Conservation (phyloP, 768 basidiomycete species). For the Kwoniella botswanensis region DNA sequence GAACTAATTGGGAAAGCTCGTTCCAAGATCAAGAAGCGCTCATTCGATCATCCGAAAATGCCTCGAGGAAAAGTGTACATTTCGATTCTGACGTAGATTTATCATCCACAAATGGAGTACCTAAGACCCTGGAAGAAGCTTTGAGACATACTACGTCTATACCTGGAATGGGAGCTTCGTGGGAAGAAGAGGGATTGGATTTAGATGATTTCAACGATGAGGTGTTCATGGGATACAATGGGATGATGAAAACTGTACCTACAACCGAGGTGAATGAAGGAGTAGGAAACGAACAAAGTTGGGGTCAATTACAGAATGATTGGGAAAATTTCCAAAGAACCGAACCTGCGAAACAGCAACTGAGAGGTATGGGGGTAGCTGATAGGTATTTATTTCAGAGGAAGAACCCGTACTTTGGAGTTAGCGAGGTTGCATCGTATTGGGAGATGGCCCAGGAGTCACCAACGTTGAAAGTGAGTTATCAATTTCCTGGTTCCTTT, state of each 20-base stretch:
- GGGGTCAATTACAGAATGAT: slow-evolving; percentile 47
- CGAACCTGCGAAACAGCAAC: slow-evolving; percentile 10
- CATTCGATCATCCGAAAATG: slow-evolving; percentile 22
- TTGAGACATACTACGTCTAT: slow-evolving; percentile 25
- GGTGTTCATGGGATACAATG: slow-evolving; percentile 46
- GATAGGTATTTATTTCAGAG: slow-evolving; percentile 54
- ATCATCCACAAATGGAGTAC: slow-evolving; percentile 27
- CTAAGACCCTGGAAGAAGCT: slow-evolving; percentile 42
- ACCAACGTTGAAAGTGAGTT: slow-evolving; percentile 35
- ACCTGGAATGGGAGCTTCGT: slow-evolving; percentile 32
- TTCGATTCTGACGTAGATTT: slow-evolving; percentile 27
- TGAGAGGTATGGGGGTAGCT: slow-evolving; percentile 29
- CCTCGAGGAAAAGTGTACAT: slow-evolving; percentile 41
- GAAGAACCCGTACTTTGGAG: slow-evolving; percentile 45
- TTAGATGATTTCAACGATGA: slow-evolving; percentile 41
- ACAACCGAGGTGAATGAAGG: slow-evolving; percentile 5
- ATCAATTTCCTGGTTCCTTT: not conserved
- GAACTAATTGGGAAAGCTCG: slow-evolving; percentile 2
- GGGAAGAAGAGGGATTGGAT: slow-evolving; percentile 37
- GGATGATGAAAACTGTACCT: slow-evolving; percentile 20
- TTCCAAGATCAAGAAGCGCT: slow-evolving; percentile 44
- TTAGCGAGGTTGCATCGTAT: not conserved
- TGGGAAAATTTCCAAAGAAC: slow-evolving; percentile 37
- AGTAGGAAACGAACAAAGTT: slow-evolving; percentile 33
- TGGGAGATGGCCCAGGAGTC: slow-evolving; percentile 21